These are phyloP conservation scores for Neoascochyta sp. DNA, from an alignment of 2,329 filamentous ascomycete genomes.

Conservation along the genomic window DNA sequence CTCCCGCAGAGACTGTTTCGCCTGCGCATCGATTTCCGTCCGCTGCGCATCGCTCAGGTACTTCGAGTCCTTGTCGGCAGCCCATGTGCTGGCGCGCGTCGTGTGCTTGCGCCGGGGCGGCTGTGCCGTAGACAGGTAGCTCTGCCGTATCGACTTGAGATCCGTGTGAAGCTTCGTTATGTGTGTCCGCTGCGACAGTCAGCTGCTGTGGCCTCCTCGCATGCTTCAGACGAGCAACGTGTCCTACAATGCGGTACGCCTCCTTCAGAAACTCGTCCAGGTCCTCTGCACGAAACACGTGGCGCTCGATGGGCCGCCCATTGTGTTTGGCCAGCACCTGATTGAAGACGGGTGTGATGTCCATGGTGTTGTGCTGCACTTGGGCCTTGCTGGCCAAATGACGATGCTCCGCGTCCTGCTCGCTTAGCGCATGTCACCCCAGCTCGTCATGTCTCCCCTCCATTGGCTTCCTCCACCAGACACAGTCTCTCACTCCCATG, in stretches of 20 bases:
- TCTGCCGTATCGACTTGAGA: slow-evolving; percentile 76
- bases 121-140: slow-evolving; percentile 81
- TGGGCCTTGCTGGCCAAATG: slow-evolving; percentile 15
- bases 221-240: slow-evolving; percentile 16
- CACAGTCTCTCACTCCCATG: too few relatives aligned
- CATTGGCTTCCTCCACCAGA: too few relatives aligned
- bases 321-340: slow-evolving; percentile 61
- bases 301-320: slow-evolving; percentile 49
- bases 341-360: slow-evolving; percentile 68
- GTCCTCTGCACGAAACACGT: slow-evolving; percentile 39
- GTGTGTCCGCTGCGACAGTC: slow-evolving; percentile 66
- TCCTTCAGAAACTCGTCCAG: slow-evolving; percentile 90
- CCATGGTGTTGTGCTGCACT: slow-evolving; percentile 34
- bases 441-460: too few relatives aligned
- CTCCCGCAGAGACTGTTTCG: slow-evolving; percentile 79
- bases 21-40: slow-evolving; percentile 81
- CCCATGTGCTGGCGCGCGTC: slow-evolving; percentile 32
- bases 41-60: slow-evolving; percentile 76
- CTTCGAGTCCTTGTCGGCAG: slow-evolving; percentile 46
- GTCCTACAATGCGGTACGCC: slow-evolving; percentile 80
- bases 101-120: slow-evolving; percentile 54
- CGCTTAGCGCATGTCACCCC: too few relatives aligned
- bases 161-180: slow-evolving; percentile 77
- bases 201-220: slow-evolving; percentile 17
- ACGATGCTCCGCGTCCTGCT: slow-evolving; percentile 25